Conservation (phyloP, 352 stramenopile genomes). For the Globisporangium splendens region DNA sequence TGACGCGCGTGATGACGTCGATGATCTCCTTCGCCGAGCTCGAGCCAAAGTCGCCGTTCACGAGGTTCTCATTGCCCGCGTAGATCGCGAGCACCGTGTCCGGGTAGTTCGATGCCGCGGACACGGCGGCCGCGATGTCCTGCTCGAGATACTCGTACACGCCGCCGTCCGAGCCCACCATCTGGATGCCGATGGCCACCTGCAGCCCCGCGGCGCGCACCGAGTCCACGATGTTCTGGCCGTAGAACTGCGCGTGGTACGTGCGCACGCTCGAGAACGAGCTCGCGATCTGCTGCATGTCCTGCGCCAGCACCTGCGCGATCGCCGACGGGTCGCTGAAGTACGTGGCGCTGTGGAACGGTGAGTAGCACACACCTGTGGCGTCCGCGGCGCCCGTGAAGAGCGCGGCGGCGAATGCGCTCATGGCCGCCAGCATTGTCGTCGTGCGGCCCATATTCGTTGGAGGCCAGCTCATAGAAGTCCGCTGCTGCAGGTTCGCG, state of each 20-base stretch:
- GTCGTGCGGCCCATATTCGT: background rate
- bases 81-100: constrained; percentile 28
- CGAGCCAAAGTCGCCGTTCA: constrained; percentile 22
- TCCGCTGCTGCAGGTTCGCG: no score
- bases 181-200: constrained; percentile 29
- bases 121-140: constrained; percentile 27
- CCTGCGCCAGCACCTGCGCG: constrained; percentile 15
- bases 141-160: constrained; percentile 17
- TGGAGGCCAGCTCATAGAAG: background rate
- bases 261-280: constrained; percentile 31
- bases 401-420: background rate
- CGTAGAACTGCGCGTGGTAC: constrained; percentile 32
- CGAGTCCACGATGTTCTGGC: constrained; percentile 32
- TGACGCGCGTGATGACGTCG: constrained; percentile 25
- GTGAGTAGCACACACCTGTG: constrained; percentile 23
- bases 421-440: background rate
- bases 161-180: constrained; percentile 17
- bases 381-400: background rate
- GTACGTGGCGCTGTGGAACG: constrained; percentile 24
- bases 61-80: constrained; percentile 39
- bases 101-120: constrained; percentile 22
- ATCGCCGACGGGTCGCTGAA: constrained; percentile 2
- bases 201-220: constrained; percentile 20
- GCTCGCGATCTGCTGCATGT: constrained; percentile 23
- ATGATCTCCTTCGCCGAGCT: constrained; percentile 24